Base-by-base conservation (phyloP, 2,329 filamentous ascomycete species). In the Nakataea oryzae region DNA sequence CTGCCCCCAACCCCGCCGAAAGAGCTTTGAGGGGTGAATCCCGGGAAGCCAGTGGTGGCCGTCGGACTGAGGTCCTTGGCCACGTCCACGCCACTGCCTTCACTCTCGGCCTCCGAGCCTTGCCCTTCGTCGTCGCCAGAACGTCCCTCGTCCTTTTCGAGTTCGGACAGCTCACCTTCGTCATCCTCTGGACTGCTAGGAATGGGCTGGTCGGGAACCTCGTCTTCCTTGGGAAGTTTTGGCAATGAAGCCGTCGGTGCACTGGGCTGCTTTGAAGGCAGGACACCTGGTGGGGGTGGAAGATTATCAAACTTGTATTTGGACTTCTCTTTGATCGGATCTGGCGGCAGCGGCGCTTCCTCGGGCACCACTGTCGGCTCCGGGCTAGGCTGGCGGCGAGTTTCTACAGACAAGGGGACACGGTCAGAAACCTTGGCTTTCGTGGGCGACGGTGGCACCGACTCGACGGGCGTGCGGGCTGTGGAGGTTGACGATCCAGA, bases 81-180 rank as follows among this genome's bases (percentile, higher is more conserved):
- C 57, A 88, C 81, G 70, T 88, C 85, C 59, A 87, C 78, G 28
- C 84, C 86, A 64, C 85, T 88, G 17, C 85, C 85, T 68, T 84
- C 81, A 58, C 73, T 78, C 1, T 64, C 73, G 11, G 64, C 72
- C 9, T 84, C 82, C 0, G 76, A 79, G 8, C 69, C 79, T 50
- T 76, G 76, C 32, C 81, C 79, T 9, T 24, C 41, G 3, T 79
- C 79, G 14, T 80, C 80, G 26, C 77, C 75, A 24, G 41, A 50
- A n/a, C 21, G 17, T 50, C 17, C 41, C 21, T 50, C 41, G 7
- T 77, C 75, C 2, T 74, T 73, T 0, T 77, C 77, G 14, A 75
- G 77, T 3, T 60, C 65, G 21, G 61, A 58, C 29, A 5, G 72
- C 41, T 74, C 72, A 2, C 74, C 74, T n/a, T 75, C 75, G 21